Conservation (phyloP, 2,329 filamentous ascomycete genomes). For the Botrytis cinerea region DNA sequence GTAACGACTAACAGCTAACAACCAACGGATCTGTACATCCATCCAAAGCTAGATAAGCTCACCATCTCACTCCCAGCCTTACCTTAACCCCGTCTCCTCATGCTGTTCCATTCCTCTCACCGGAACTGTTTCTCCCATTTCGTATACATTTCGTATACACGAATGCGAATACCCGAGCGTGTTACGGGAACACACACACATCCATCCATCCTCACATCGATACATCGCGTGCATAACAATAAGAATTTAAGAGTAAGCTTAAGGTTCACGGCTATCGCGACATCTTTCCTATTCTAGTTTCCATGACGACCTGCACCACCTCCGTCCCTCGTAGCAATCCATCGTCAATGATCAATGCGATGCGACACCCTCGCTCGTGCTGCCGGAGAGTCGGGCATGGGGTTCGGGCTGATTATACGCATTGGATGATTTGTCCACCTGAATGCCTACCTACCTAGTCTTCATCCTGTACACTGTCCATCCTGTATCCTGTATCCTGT, state of each 20-base stretch:
- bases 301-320: background rate
- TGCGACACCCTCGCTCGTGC: background rate
- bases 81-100: background rate
- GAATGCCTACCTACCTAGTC: background rate
- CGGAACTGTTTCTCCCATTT: background rate
- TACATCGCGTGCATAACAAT: background rate
- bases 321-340: background rate
- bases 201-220: too few relatives aligned
- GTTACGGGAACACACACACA: too few relatives aligned
- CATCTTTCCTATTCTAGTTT: background rate
- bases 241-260: background rate
- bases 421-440: background rate
- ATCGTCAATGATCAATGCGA: background rate
- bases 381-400: slow-evolving; percentile 10
- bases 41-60: background rate
- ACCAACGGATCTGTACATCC: background rate
- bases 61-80: background rate
- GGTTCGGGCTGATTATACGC: background rate
- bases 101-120: background rate
- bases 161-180: background rate
- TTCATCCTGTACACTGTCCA: background rate
- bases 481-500: too few relatives aligned
- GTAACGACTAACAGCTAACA: background rate
- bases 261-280: background rate
- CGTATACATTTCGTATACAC: background rate